Conservation (phyloP, 192 early-diverging fungal genomes). For the Coemansia sp. region DNA sequence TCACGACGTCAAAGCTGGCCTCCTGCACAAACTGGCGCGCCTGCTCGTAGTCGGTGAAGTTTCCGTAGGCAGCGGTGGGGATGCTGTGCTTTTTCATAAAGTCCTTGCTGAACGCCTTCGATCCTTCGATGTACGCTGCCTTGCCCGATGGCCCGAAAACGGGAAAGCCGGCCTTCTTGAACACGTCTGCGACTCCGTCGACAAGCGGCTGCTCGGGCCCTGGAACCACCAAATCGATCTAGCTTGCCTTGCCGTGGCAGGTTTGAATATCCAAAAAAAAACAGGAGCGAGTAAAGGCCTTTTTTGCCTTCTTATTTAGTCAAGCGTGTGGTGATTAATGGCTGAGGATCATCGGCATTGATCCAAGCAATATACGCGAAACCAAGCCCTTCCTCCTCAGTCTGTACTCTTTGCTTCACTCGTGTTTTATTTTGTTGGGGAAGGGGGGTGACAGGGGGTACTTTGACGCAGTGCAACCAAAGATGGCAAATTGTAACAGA, state of each 20-base stretch:
- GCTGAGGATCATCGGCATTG: too few species aligned
- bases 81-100: slow-evolving; percentile 97
- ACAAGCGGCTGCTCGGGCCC: slow-evolving; percentile 98
- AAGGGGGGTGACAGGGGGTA: too few species aligned
- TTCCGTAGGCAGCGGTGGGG: slow-evolving; percentile 89
- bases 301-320: too few species aligned
- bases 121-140: slow-evolving; percentile 93
- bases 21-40: slow-evolving; percentile 66
- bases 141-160: slow-evolving; percentile 87
- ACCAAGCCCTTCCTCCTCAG: too few species aligned
- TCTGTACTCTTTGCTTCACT: too few species aligned
- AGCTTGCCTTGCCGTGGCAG: not conserved
- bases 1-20: slow-evolving; percentile 67
- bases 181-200: slow-evolving; percentile 79
- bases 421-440: not conserved
- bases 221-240: slow-evolving; percentile 70
- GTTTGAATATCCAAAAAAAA: too few species aligned
- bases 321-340: too few species aligned
- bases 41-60: slow-evolving; percentile 75
- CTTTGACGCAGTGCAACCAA: not conserved
- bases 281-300: not conserved
- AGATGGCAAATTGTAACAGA: not conserved
- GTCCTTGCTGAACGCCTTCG: slow-evolving; percentile 98
- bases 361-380: too few species aligned
- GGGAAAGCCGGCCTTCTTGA: slow-evolving; percentile 70